These are phyloP conservation scores for Penicillium desertorum DNA, from an alignment of 495 filamentous ascomycete species.

Conservation along the genomic window DNA sequence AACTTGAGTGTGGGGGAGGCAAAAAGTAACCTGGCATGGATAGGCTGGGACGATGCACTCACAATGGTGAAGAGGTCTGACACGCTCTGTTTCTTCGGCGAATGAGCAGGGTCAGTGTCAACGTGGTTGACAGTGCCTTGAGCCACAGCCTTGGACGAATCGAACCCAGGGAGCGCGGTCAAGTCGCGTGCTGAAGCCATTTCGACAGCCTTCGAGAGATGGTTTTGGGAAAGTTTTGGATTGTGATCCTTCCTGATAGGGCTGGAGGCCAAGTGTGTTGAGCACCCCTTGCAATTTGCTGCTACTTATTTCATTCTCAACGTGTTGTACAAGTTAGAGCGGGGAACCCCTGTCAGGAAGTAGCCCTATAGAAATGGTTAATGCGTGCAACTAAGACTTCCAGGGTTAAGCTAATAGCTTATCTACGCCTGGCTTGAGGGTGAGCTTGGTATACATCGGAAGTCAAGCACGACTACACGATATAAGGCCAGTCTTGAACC, in stretches of 20 bases:
- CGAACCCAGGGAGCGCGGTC: background rate
- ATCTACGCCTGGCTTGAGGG: background rate
- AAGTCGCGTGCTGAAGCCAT: constrained; percentile 2
- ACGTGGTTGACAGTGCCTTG: background rate
- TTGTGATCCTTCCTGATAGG: background rate
- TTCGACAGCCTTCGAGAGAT: background rate
- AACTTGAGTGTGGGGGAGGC: background rate
- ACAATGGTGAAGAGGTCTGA: constrained; percentile 51
- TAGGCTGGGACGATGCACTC: constrained; percentile 8
- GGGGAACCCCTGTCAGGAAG: background rate
- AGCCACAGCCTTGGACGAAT: background rate
- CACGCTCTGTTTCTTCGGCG: constrained; percentile 38
- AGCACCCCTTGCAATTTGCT: background rate
- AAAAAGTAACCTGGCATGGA: background rate
- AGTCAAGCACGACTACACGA: background rate
- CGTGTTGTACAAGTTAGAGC: background rate
- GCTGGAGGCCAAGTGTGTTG: background rate
- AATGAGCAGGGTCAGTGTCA: constrained; percentile 3
- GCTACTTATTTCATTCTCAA: background rate
- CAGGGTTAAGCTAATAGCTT: constrained; percentile 1
- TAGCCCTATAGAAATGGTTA: background rate
- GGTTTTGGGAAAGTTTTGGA: background rate
- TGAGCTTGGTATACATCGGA: background rate
- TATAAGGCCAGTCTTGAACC: background rate
- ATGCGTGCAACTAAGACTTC: background rate